A percentile compares a stretch with the other conserved stretches of the same genome.
phyloP scores from a whole-genome alignment of 192 early-diverging fungal species.

The Podila epigama region DNA sequence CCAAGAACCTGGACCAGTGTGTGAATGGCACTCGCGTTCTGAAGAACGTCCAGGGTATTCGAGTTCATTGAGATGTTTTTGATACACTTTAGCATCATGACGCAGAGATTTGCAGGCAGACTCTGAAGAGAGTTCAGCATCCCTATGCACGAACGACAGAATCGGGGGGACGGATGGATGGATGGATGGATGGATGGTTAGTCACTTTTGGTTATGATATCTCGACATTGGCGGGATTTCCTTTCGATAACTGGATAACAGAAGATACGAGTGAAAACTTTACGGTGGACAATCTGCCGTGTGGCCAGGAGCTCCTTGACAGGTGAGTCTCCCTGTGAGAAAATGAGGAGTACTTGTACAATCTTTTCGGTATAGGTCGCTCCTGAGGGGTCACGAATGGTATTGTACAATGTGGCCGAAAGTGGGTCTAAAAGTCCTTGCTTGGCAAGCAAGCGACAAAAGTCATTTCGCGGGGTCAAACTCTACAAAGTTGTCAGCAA shows the following conservation, averaged over 20 bases:
- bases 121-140: slow-evolving; percentile 54
- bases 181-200: no score
- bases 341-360: slow-evolving; percentile 57
- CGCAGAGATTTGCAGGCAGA: slow-evolving; percentile 38
- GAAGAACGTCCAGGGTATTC: slow-evolving; percentile 58
- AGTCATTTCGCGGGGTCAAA: slow-evolving; percentile 63
- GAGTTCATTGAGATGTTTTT: slow-evolving; percentile 71
- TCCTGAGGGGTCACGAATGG: slow-evolving; percentile 50
- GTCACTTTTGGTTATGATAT: no score
- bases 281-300: slow-evolving; percentile 50
- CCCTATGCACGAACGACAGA: no score
- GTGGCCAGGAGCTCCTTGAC: slow-evolving; percentile 63
- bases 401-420: slow-evolving; percentile 42
- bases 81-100: slow-evolving; percentile 64
- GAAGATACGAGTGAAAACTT: slow-evolving; percentile 5
- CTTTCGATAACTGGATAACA: background rate
- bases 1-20: slow-evolving; percentile 55
- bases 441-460: slow-evolving; percentile 61
- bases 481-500: slow-evolving; percentile 38
- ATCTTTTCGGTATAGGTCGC: slow-evolving; percentile 52
- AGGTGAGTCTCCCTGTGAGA: slow-evolving; percentile 61
- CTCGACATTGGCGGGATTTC: no score
- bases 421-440: slow-evolving; percentile 59
- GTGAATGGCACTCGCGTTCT: slow-evolving; percentile 56
- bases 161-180: no score